Base-by-base conservation (phyloP, 2,329 filamentous ascomycete species). In the Blastomyces parvus region DNA sequence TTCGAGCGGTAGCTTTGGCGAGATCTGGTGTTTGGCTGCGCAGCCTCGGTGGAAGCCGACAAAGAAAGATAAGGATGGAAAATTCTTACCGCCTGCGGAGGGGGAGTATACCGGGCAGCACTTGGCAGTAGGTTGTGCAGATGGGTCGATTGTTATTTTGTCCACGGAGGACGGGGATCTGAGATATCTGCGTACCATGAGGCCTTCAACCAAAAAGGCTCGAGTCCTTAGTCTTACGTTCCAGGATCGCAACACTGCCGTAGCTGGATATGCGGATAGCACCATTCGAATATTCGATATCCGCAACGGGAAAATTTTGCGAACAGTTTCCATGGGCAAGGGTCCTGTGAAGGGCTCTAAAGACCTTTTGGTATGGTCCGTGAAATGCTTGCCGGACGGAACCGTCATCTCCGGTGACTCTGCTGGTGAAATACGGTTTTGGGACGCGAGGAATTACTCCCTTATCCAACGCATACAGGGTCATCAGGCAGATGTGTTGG, bases 331-430 rank as follows among this genome's bases (percentile, higher is more conserved):
- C 0, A 79, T 97, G 42, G 94, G 93, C 3, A 86, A 87, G 62
- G 90, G 93, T 44, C 82, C 90, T 13, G 80, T 81, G 8, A 89
- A 89, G 55, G 90, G 90, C 7, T 85, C 89, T 22, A 93, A 90
- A 75, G 89, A 96, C 67, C 88, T 92, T 63, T 86, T 97, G 60
- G 89, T 96, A 17, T 99, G 94, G 94, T 88, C 90, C 61, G 88
- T 99, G 66, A 96, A 91, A 76, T 91, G 89, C 71, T 81, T 97
- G 40, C 85, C 88, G 11, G 89, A 90, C 70, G 92, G 91, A 59
- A 91, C 94, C 68, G 94, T 99, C 66, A 87, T 97, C 14, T 96
- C 92, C 1, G 94, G 91, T 60, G 94, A 99, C 74, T 97, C 94
- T 2, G 92, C 91, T 5, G 94, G 94, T 40, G 91, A 97, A 73